Base-by-base conservation (phyloP, 2,329 filamentous ascomycete genomes). In the Colletotrichum agaves region DNA sequence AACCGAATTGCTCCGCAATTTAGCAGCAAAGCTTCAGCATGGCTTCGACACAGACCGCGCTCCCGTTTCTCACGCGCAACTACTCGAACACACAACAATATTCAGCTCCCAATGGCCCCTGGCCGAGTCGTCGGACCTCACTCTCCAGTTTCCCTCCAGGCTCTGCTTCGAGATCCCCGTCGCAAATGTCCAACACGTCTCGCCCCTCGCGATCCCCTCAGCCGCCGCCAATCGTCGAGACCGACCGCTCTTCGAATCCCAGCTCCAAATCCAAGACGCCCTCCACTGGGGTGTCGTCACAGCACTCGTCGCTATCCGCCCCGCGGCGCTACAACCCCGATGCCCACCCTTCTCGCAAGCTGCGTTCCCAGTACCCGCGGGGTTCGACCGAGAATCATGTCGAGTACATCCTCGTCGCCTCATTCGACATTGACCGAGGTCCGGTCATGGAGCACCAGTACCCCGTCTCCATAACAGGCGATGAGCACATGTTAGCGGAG, bases 361-460 rank as follows among this genome's bases (percentile, higher is more conserved):
- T 91, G 75, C 90, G 88, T 63, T 92, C 92, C 19, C 92, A 94
- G 74, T 94, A 94, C 75, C 92, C 92, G 15, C 85, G 89, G n/a
- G 85, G 90, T 63, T 87, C 89, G 11, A 83, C 84, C 5, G 91
- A 98, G 78, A 97, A 96, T 75, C 96, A 99, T 90, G 96, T 99
- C 80, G 96, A 99, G 78, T 99, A 98, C 77, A 98, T 99, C 60
- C 85, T 99, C 60, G 96, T 99, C 61, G 96, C 96, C 4, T 97
- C 94, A 2, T 99, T 99, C 80, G 94, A 98, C 79, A 97, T 98
- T 74, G 95, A 98, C 78, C 90, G 93, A 60, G 96, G 96, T 3
- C 95, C 95, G 52, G 90, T 98, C 73, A 98, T 99, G 96, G 96
- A 99, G 77, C 94, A 99, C 77, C 96, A 99, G 77, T 99, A 95